Conservation (phyloP, 1,139 yeast genomes). For the Kazachstania sp. region DNA sequence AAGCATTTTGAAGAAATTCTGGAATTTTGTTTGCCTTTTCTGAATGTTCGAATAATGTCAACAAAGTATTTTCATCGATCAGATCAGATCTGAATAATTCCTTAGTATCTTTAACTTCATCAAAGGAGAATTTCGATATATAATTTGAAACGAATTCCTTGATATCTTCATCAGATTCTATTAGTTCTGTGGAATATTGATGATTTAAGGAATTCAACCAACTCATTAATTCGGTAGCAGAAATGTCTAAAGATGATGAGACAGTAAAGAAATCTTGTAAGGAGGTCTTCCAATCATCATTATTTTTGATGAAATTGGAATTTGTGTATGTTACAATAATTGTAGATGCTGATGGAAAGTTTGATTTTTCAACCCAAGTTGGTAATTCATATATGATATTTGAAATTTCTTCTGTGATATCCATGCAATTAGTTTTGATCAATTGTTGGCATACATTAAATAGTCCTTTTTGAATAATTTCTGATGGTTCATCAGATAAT, state of each 20-base stretch:
- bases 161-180: slow-evolving; percentile 25
- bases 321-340: slow-evolving; percentile 29
- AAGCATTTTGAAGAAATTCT: slow-evolving; percentile 25
- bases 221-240: slow-evolving; percentile 13
- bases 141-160: slow-evolving; percentile 26
- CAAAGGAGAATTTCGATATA: slow-evolving; percentile 25
- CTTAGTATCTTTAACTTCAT: slow-evolving; percentile 12
- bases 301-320: slow-evolving; percentile 17
- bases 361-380: slow-evolving; percentile 24
- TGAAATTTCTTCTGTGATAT: slow-evolving; percentile 20
- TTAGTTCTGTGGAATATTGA: slow-evolving; percentile 10
- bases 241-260: slow-evolving; percentile 16
- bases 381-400: slow-evolving; percentile 31
- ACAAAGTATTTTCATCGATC: slow-evolving; percentile 30
- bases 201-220: slow-evolving; percentile 19
- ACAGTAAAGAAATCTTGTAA: slow-evolving; percentile 28
- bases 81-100: slow-evolving; percentile 27
- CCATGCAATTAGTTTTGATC: slow-evolving; percentile 18
- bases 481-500: slow-evolving; percentile 21
- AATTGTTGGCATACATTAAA: slow-evolving; percentile 25
- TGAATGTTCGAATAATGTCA: slow-evolving; percentile 28
- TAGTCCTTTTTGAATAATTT: slow-evolving; percentile 18
- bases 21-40: slow-evolving; percentile 12
- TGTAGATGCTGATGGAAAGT: slow-evolving; percentile 24
- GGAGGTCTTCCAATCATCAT: slow-evolving; percentile 19